phyloP scores from a whole-genome alignment of 139 green algal genomes.

The Micromonas pusilla region DNA sequence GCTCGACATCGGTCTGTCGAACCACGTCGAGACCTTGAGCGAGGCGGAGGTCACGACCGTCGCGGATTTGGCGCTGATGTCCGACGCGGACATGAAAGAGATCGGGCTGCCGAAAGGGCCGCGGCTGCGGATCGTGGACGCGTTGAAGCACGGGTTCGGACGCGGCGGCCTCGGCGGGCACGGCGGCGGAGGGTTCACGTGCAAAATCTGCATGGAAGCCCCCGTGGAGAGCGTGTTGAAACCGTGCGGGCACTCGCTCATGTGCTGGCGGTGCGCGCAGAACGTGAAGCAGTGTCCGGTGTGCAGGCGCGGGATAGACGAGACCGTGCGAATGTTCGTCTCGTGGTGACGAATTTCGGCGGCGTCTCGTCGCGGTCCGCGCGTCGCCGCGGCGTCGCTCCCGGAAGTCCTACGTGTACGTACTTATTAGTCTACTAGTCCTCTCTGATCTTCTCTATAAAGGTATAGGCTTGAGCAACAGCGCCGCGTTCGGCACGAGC shows the following conservation, averaged over 20 bases:
- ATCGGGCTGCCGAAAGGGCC: background rate
- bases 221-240: background rate
- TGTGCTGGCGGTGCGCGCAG: conserved; percentile 4
- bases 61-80: background rate
- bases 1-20: background rate
- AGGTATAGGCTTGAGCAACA: conserved; percentile 29
- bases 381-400: no score
- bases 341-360: background rate
- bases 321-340: background rate
- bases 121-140: background rate
- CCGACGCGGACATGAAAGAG: conserved; percentile 4
- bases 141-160: background rate
- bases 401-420: no score
- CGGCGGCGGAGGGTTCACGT: background rate
- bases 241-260: conserved; percentile 13
- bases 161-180: background rate
- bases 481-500: conserved; percentile 46
- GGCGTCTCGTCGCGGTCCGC: background rate
- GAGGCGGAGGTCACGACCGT: background rate
- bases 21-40: background rate
- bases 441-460: background rate
- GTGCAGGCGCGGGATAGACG: background rate
- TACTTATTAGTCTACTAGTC: no score
- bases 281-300: background rate
- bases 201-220: conserved; percentile 2